Evolutionary conservation across 116 monocot genomes (phyloP).

Genomic region (Trichopus zeylanicus): DNA sequence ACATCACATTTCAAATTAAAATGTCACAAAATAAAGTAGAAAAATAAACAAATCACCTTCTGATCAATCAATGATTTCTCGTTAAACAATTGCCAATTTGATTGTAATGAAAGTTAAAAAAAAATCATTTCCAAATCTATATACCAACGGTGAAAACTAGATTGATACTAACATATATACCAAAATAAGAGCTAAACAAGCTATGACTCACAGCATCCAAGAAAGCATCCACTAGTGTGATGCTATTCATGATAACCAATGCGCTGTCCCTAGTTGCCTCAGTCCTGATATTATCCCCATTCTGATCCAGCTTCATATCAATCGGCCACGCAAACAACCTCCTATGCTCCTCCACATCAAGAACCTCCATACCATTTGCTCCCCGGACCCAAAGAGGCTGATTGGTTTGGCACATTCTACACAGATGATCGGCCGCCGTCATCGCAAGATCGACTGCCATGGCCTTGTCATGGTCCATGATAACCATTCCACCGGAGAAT

Average conservation of each 20-base stretch:
- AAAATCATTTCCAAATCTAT: too few relatives aligned
- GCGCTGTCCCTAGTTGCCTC: conserved; percentile 66
- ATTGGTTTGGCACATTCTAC: conserved; percentile 40
- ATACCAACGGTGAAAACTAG: too few relatives aligned
- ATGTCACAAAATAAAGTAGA: not conserved
- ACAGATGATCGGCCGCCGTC: conserved; percentile 56
- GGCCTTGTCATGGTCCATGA: conserved; percentile 58
- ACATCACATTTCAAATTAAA: too few relatives aligned
- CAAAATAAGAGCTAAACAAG: too few relatives aligned
- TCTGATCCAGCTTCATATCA: conserved; percentile 31
- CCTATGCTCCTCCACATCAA: conserved; percentile 52
- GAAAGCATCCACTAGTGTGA: conserved; percentile 82
- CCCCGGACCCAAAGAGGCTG: conserved; percentile 56
- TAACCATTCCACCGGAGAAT: conserved; percentile 12
- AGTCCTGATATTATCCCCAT: conserved; percentile 25
- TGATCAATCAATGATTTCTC: too few relatives aligned
- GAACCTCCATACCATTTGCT: conserved; percentile 12
- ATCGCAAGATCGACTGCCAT: conserved; percentile 72
- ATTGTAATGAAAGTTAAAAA: too few relatives aligned
- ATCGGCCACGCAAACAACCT: conserved; percentile 61
- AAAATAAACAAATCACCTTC: not conserved
- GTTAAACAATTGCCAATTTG: too few relatives aligned
- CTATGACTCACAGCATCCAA: conserved; percentile 83
- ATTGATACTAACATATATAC: too few relatives aligned
- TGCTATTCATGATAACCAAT: conserved; percentile 89